Conservation (phyloP, 176 grass and related monocot species). For the Aegilops speltoides region DNA sequence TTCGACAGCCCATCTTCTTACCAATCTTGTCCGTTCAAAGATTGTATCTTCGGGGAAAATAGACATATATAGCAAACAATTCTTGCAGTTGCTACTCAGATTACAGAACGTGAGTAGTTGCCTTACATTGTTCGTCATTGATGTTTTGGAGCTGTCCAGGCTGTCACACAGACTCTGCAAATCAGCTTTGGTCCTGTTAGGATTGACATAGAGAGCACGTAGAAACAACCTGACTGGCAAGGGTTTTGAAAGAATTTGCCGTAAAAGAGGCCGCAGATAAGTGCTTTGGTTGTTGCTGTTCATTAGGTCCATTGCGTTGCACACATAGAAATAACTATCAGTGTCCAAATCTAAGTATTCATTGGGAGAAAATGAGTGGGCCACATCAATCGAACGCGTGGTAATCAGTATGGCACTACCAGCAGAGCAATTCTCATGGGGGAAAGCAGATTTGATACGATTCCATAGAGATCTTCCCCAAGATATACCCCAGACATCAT, state of each 20-base stretch:
- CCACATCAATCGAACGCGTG: not conserved
- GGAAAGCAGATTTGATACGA: not conserved
- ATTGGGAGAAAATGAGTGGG: not conserved
- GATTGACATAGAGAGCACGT: not conserved
- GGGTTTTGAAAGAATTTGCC: not conserved
- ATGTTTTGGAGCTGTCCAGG: not conserved
- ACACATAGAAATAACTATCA: no score
- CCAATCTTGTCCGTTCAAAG: not conserved
- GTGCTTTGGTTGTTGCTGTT: no score
- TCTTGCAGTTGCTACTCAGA: not conserved
- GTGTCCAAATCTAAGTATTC: no score
- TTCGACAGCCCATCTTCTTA: constrained; percentile 20
- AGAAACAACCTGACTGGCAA: not conserved
- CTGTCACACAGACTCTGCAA: not conserved
- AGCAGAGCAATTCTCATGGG: not conserved
- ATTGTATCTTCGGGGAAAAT: not conserved
- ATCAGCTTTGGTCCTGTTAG: not conserved
- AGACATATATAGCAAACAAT: constrained; percentile 7
- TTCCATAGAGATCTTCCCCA: not conserved
- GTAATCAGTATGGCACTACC: not conserved
- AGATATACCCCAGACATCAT: not conserved
- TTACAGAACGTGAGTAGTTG: no score
- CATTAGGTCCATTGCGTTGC: no score
- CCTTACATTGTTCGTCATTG: no score
- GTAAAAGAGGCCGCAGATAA: not conserved